phyloP scores from a whole-genome alignment of 2,329 filamentous ascomycete genomes.

The Basipetospora chlamydospora region DNA sequence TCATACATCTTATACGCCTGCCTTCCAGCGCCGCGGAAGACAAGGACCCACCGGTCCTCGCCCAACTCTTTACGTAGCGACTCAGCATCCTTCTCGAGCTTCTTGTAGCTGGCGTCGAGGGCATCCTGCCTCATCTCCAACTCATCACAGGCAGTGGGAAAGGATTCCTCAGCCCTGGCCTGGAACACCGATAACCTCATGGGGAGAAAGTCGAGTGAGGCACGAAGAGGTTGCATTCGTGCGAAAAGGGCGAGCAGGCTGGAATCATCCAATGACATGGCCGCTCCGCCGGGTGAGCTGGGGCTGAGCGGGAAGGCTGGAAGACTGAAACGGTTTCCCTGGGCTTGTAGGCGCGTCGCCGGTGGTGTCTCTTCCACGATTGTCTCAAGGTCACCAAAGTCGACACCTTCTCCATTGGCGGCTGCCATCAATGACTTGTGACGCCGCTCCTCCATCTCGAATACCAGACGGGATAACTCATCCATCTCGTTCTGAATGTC shows the following conservation, averaged over 20 bases:
- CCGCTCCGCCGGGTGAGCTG: slow-evolving; percentile 37
- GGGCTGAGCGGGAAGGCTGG: slow-evolving; percentile 49
- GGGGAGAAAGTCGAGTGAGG: slow-evolving; percentile 86
- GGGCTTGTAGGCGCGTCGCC: slow-evolving; percentile 33
- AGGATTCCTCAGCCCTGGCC: slow-evolving; percentile 57
- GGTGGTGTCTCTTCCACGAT: slow-evolving; percentile 78
- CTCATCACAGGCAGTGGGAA: slow-evolving; percentile 85
- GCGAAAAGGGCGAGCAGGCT: slow-evolving; percentile 83
- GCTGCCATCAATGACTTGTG: slow-evolving; percentile 61
- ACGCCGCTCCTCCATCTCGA: slow-evolving; percentile 94
- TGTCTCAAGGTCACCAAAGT: slow-evolving; percentile 81
- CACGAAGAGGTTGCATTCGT: slow-evolving; percentile 83
- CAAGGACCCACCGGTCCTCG: slow-evolving; percentile 90
- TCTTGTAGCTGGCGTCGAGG: slow-evolving; percentile 76
- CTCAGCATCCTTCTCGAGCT: slow-evolving; percentile 80
- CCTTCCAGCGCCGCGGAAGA: slow-evolving; percentile 82
- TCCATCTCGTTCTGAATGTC: slow-evolving; percentile 85
- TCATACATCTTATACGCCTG: slow-evolving; percentile 96
- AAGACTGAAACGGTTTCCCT: slow-evolving; percentile 57
- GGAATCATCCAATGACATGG: slow-evolving; percentile 63
- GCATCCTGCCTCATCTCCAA: slow-evolving; percentile 59
- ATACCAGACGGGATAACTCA: slow-evolving; percentile 64
- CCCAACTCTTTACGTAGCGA: slow-evolving; percentile 78
- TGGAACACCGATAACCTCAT: slow-evolving; percentile 88
- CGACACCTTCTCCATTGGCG: slow-evolving; percentile 47